Base-by-base conservation (phyloP, 192 early-diverging fungal genomes). In the Paraglomus brasilianum region DNA sequence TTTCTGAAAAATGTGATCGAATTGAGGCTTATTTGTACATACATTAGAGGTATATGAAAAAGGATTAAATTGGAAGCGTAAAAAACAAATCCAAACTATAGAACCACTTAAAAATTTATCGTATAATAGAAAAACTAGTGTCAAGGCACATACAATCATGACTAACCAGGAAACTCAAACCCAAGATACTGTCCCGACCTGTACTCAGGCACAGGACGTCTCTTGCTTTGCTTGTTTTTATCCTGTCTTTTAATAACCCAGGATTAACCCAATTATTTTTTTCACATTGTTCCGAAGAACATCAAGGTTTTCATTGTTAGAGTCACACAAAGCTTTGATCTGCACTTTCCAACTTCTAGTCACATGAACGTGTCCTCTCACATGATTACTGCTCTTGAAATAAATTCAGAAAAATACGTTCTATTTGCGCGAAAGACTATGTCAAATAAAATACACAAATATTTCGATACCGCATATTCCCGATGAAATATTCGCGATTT, bases 401-500 rank as follows among this genome's bases (percentile, higher is more conserved):
- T 53, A 53, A 52, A 53, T 53, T 53, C 9, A 53, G 51, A 53
- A 53, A 53, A 53, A 53, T 53, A 53, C 51, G 17, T 53, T 17
- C 51, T 53, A 9, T 53, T 53, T 53, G 51, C 51, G 51, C 51
- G 17, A 53, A 53, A 53, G 17, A 53, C 51, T 53, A 53, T 53
- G 51, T 53, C 51, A 53, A 53, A 53, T 53, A 53, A 53, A 53
- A 53, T 53, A 53, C 51, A 53, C 51, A 8, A 53, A 24, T 53
- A 53, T 53, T 53, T 53, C 51, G 51, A 53, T 53, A 53, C 51
- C 51, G 51, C 51, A 17, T 53, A 53, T 53, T 53, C 51, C 17
- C 51, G 47, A 65, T 62, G 60, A 24, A 62, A 62, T 46, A 62
- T 62, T 62, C 14, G 41, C 17, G 60, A 46, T 41, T 62, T 65